A percentile compares a stretch with the other conserved stretches of the same genome.
These are phyloP conservation scores for Talaromyces albobiverticillius DNA, from an alignment of 2,329 filamentous ascomycete species.

Conservation along the genomic window DNA sequence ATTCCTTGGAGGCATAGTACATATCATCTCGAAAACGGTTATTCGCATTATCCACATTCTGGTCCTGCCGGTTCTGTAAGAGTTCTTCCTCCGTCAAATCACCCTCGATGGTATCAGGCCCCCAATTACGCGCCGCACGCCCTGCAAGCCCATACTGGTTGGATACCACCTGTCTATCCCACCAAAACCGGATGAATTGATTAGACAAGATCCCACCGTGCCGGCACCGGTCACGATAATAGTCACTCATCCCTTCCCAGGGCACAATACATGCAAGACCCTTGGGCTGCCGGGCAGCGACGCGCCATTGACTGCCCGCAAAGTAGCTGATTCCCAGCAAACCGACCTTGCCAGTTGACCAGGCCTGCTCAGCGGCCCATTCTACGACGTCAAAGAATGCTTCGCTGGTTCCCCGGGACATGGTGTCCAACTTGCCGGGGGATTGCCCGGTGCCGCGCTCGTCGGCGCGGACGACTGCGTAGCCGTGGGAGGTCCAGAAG, in stretches of 20 bases:
- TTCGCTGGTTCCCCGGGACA: conserved; percentile 52
- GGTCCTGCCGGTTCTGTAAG: conserved; percentile 1
- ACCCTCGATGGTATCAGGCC: conserved; percentile 23
- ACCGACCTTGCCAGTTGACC: conserved; percentile 52
- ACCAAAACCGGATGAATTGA: conserved; percentile 62
- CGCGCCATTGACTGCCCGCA: conserved; percentile 54
- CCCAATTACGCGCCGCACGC: conserved; percentile 19
- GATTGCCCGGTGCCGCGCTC: conserved; percentile 53
- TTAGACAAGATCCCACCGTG: conserved; percentile 63
- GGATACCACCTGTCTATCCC: conserved; percentile 58
- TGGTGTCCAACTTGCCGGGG: conserved; percentile 52
- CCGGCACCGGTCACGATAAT: conserved; percentile 57
- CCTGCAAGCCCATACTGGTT: conserved; percentile 46
- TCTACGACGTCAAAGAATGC: conserved; percentile 53
- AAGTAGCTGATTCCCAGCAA: conserved; percentile 52
- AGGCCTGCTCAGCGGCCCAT: conserved; percentile 44
- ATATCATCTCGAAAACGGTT: background rate
- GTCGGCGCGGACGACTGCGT: conserved; percentile 55
- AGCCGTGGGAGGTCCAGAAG: conserved; percentile 56
- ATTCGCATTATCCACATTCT: background rate
- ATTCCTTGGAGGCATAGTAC: background rate
- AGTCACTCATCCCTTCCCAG: conserved; percentile 58
- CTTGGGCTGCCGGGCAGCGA: conserved; percentile 51
- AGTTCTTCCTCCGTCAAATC: conserved; percentile 17
- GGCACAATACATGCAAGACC: conserved; percentile 52